Evolutionary conservation across 2,329 filamentous ascomycete genomes (phyloP).

Genomic region (Penicillium sp.): DNA sequence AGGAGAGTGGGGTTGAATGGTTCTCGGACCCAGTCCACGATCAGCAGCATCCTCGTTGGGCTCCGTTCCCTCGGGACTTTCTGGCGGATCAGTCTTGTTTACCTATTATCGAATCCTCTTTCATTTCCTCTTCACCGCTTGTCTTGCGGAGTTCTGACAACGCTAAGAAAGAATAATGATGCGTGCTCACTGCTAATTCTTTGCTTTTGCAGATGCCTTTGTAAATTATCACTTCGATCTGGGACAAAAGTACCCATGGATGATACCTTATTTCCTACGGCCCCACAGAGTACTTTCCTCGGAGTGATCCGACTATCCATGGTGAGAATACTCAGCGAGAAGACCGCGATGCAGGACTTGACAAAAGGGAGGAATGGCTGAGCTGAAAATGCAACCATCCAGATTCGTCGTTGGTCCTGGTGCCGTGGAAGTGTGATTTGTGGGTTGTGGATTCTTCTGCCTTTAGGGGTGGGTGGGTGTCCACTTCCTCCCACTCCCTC

Average conservation of each 20-base stretch:
- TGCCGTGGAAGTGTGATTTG: constrained; percentile 12
- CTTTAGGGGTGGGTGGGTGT: constrained; percentile 1
- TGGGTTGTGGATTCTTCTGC: not conserved
- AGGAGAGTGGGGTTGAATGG: constrained; percentile 20
- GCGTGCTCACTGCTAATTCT: not conserved
- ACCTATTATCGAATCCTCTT: constrained; percentile 2
- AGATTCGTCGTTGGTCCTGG: not conserved
- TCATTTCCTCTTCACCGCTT: constrained; percentile 23
- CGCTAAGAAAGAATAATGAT: not conserved
- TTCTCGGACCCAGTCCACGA: constrained; percentile 12
- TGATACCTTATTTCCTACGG: not conserved
- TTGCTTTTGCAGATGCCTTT: constrained; percentile 8
- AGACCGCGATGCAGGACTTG: not conserved
- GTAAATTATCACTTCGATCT: not conserved
- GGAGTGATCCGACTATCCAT: not conserved
- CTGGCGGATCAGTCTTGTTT: constrained; percentile 13
- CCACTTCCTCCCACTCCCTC: constrained; percentile 12
- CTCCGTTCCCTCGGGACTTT: constrained; percentile 23
- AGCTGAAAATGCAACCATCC: constrained; percentile 17
- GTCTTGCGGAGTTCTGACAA: constrained; percentile 9
- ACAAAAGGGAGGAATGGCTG: not conserved
- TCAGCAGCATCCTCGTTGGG: constrained; percentile 26
- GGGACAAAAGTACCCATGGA: constrained; percentile 8
- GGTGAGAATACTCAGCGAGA: not conserved
- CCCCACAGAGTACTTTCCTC: not conserved